A percentile compares a stretch with the other conserved stretches of the same genome.
These are phyloP conservation scores for Carex cristatella DNA, from an alignment of 176 grass and related monocot species.

Conservation along the genomic window DNA sequence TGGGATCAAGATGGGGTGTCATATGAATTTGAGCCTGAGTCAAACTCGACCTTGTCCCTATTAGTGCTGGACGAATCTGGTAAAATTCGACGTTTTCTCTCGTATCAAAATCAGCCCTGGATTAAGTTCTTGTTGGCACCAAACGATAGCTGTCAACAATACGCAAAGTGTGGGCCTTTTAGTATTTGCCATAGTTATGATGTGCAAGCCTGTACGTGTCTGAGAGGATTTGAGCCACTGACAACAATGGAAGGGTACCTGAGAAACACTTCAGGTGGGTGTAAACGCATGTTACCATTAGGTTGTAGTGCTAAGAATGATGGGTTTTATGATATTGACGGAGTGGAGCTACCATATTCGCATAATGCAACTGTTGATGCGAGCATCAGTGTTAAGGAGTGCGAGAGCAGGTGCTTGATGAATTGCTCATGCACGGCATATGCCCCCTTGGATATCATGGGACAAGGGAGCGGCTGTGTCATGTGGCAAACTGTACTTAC, in stretches of 20 bases:
- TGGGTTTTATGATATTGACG: constrained; percentile 29
- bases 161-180: constrained; percentile 41
- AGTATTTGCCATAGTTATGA: constrained; percentile 31
- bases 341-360: constrained; percentile 47
- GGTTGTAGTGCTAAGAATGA: not conserved
- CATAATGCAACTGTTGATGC: not conserved
- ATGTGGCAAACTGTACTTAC: constrained; percentile 29
- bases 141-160: constrained; percentile 28
- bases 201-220: constrained; percentile 30
- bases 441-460: constrained; percentile 17
- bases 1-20: constrained; percentile 29
- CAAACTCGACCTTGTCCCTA: constrained; percentile 19
- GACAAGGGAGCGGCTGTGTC: constrained; percentile 29
- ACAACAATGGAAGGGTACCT: constrained; percentile 30
- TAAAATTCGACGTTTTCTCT: constrained; percentile 31
- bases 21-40: constrained; percentile 25
- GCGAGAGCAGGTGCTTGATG: not conserved
- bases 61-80: constrained; percentile 40
- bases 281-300: not conserved
- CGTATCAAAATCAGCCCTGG: constrained; percentile 21
- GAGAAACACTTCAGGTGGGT: constrained; percentile 44
- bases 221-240: not conserved
- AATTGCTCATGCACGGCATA: constrained; percentile 23
- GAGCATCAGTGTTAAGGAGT: constrained; percentile 7
- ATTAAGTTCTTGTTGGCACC: constrained; percentile 28